Evolutionary conservation across 2,329 filamentous ascomycete genomes (phyloP).

Genomic region (Colletotrichum shisoi): DNA sequence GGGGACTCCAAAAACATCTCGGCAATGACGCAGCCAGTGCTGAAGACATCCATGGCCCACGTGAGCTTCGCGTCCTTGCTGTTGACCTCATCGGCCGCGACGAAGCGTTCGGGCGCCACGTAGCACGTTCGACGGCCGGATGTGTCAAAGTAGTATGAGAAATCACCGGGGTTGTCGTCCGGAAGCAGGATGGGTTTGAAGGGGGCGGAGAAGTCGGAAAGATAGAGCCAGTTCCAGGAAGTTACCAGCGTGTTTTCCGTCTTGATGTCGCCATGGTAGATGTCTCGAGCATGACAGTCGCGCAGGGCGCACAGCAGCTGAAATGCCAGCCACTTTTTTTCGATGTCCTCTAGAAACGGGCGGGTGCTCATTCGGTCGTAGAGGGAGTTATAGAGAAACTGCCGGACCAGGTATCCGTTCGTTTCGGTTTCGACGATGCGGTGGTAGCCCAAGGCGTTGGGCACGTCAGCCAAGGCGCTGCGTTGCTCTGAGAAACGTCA

Average conservation of each 20-base stretch:
- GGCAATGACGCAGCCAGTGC: conserved; percentile 93
- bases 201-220: conserved; percentile 94
- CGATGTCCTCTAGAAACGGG: conserved; percentile 94
- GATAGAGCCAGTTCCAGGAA: conserved; percentile 99
- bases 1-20: conserved; percentile 94
- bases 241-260: conserved; percentile 96
- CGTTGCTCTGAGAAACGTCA: conserved; percentile 70
- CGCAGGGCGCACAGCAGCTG: conserved; percentile 91
- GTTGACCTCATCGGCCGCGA: conserved; percentile 72
- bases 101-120: conserved; percentile 90
- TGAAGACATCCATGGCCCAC: conserved; percentile 99
- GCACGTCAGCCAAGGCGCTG: conserved; percentile 78
- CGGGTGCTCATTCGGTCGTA: conserved; percentile 97
- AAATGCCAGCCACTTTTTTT: conserved; percentile 98
- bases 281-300: conserved; percentile 86
- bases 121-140: conserved; percentile 93
- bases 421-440: conserved; percentile 89
- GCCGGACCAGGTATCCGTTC: conserved; percentile 90
- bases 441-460: conserved; percentile 90
- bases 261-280: conserved; percentile 98
- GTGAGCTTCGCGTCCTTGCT: conserved; percentile 67
- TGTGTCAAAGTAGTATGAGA: conserved; percentile 97
- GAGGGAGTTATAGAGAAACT: conserved; percentile 94
- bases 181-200: conserved; percentile 95
- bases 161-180: conserved; percentile 95